Evolutionary conservation across 1,139 yeast genomes (phyloP), one percentile per base, ranked within the genome.

Genomic region (Suhomyces terraborum): DNA sequence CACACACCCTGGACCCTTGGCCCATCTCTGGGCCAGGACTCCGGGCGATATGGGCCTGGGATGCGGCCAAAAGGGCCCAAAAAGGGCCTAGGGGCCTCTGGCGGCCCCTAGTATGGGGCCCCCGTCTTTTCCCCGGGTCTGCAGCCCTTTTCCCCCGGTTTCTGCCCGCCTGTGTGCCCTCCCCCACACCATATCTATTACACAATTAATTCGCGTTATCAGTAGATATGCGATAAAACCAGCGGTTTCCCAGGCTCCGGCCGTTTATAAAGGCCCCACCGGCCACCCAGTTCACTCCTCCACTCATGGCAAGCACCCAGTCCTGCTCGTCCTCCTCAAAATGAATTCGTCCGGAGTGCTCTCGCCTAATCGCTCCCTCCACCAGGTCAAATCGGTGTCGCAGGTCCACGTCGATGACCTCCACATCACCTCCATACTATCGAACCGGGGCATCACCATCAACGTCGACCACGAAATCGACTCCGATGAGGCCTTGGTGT

Each of bases 401-500:
- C 61, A 63, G 28, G 64, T 73, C 18, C 61, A 63, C 38, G 75
- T 73, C 26, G 77, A 73, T 45, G 74, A 66, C 42, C 46, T 73
- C 43, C 47, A 57, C 31, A 55, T 73, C 25, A 61, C 61, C 27
- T 70, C 75, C n/a, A 61, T 73, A 8, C 59, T 73, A 39, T 72
- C 77, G 16, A 62, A 69, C 46, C 56, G 53, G 41, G 70, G 66
- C 35, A 54, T 69, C 14, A 64, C 69, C 16, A 67, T 73, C 36
- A 68, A 68, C 47, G 67, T 71, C 10, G 76, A 70, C 49, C 83
- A 78, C 52, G 73, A 55, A 12, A 63, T 78, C 9, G 74, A 67
- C 45, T 40, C 52, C 7, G 84, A 79, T 55, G 84, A 79, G 55
- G 82, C 81, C 12, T 64, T 73, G 59, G 77, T 79, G 36, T 58